These are phyloP conservation scores for Polytrichum commune DNA, from an alignment of 225 moss, liverwort and hornwort genomes.

Conservation along the genomic window DNA sequence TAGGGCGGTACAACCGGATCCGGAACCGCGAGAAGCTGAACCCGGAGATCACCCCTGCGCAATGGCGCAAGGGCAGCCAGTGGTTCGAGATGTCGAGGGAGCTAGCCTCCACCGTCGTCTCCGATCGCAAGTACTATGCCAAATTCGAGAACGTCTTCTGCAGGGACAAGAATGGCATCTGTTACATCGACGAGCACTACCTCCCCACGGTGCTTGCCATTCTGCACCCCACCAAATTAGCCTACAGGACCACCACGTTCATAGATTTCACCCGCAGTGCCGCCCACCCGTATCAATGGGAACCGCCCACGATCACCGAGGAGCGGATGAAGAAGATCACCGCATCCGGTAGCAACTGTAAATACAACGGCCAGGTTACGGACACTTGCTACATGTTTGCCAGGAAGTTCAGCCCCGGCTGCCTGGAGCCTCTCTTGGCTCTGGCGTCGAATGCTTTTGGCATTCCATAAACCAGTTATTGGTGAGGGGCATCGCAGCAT, in stretches of 20 bases:
- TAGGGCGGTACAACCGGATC: slow-evolving; percentile 45
- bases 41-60: slow-evolving; percentile 26
- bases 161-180: slow-evolving; percentile 1
- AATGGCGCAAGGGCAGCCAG: slow-evolving; percentile 60
- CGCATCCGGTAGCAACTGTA: slow-evolving; percentile 27
- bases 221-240: slow-evolving; percentile 31
- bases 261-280: slow-evolving; percentile 18
- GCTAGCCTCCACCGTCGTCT: slow-evolving; percentile 27
- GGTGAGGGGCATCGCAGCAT: background rate
- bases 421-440: slow-evolving; percentile 27
- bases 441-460: slow-evolving; percentile 35
- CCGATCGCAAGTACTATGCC: slow-evolving; percentile 35
- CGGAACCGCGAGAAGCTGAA: slow-evolving; percentile 16
- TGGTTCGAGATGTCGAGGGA: slow-evolving; percentile 52
- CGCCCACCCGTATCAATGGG: slow-evolving; percentile 43
- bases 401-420: slow-evolving; percentile 32
- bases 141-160: slow-evolving; percentile 35
- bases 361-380: slow-evolving; percentile 34
- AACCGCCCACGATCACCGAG: slow-evolving; percentile 20
- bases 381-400: slow-evolving; percentile 42
- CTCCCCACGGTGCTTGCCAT: slow-evolving; percentile 43
- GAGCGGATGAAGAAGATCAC: slow-evolving; percentile 13
- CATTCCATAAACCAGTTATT: slow-evolving; percentile 14
- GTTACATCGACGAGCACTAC: slow-evolving; percentile 53
- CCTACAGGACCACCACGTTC: slow-evolving; percentile 35